A percentile compares a stretch with the other conserved stretches of the same genome.
These are phyloP conservation scores for Scleroderma bovista DNA, from an alignment of 768 basidiomycete genomes.

Conservation along the genomic window DNA sequence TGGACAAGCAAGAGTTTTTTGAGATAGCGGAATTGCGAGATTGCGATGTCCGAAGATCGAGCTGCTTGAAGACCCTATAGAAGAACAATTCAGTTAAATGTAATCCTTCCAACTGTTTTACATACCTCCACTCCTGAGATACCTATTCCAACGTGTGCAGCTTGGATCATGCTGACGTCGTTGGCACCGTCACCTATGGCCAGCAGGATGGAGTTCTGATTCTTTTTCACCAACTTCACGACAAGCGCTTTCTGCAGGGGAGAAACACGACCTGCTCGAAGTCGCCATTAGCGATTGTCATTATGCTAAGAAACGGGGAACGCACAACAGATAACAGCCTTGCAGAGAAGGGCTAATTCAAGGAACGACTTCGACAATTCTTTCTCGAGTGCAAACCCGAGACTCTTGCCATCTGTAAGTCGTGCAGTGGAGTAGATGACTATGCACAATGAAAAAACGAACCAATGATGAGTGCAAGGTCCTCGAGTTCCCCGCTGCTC, in stretches of 20 bases:
- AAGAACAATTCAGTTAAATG: background rate
- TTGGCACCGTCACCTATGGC: slow-evolving; percentile 98
- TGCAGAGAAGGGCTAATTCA: slow-evolving; percentile 96
- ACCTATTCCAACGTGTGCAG: slow-evolving; percentile 95
- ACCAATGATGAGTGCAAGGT: slow-evolving; percentile 94
- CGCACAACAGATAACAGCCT: slow-evolving; percentile 96
- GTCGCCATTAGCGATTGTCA: no score
- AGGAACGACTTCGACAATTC: slow-evolving; percentile 85
- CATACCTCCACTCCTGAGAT: slow-evolving; percentile 94
- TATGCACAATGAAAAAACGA: slow-evolving; percentile 11
- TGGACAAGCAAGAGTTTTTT: slow-evolving; percentile 95
- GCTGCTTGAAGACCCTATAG: slow-evolving; percentile 93
- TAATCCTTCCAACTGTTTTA: background rate
- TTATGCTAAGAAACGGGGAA: background rate
- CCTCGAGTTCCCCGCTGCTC: slow-evolving; percentile 87
- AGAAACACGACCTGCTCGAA: slow-evolving; percentile 78
- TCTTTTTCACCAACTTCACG: slow-evolving; percentile 98
- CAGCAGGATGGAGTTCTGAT: slow-evolving; percentile 86
- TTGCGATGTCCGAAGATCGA: slow-evolving; percentile 93
- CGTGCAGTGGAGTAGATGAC: background rate
- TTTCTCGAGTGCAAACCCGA: slow-evolving; percentile 91
- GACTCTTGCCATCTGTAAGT: slow-evolving; percentile 82
- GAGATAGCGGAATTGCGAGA: slow-evolving; percentile 94
- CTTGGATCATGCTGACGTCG: slow-evolving; percentile 99
- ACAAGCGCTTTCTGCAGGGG: slow-evolving; percentile 96